Evolutionary conservation across 2,329 filamentous ascomycete species (phyloP).

Genomic region (Arthrobotrys sphaeroides): DNA sequence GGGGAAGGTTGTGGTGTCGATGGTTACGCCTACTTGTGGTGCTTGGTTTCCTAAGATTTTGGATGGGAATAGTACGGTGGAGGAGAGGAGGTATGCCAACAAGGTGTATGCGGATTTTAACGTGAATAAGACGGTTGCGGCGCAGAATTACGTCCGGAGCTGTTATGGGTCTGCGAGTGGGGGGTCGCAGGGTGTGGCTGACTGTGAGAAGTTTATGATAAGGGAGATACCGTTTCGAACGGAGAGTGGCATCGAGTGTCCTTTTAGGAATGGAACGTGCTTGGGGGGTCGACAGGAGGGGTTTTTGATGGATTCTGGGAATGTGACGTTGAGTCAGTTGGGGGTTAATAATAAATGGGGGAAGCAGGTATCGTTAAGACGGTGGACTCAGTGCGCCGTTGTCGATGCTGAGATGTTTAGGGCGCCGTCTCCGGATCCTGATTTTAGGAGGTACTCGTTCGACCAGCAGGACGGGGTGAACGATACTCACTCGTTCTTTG

Average conservation of each 20-base stretch:
- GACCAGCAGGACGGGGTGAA: neutral
- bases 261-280: neutral
- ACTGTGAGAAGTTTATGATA: slow-evolving; percentile 13
- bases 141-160: slow-evolving; percentile 32
- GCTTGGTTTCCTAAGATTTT: neutral
- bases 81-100: neutral
- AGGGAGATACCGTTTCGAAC: neutral
- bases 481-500: neutral
- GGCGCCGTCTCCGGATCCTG: too few relatives aligned
- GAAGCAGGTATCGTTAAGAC: slow-evolving; percentile 16
- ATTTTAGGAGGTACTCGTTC: neutral
- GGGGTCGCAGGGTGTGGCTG: slow-evolving; percentile 4
- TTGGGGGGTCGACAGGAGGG: neutral
- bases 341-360: slow-evolving; percentile 28
- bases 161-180: slow-evolving; percentile 9
- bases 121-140: slow-evolving; percentile 14
- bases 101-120: neutral
- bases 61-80: neutral
- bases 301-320: slow-evolving; percentile 17
- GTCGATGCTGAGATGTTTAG: neutral
- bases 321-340: slow-evolving; percentile 27
- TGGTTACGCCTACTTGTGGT: neutral
- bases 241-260: neutral
- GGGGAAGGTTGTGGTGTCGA: slow-evolving; percentile 22
- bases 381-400: slow-evolving; percentile 14